A percentile compares a stretch with the other conserved stretches of the same genome.
These are phyloP conservation scores for Telfairia occidentalis DNA, from an alignment of 331 rosid species.

Conservation along the genomic window DNA sequence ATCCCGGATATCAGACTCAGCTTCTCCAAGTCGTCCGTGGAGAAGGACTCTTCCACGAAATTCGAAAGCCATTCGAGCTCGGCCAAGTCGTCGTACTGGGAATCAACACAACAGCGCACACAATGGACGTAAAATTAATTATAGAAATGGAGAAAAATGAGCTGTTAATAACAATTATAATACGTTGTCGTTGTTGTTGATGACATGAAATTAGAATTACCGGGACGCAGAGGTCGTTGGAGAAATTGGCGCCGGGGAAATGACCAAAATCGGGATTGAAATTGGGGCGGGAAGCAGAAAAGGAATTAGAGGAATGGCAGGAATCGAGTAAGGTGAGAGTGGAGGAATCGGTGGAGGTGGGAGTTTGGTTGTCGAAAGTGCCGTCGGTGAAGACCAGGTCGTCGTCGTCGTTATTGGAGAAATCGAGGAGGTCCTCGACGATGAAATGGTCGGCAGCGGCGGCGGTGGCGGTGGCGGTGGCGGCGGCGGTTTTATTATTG, in stretches of 20 bases:
- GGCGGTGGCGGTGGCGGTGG: neutral
- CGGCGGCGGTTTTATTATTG: neutral
- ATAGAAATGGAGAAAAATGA: neutral
- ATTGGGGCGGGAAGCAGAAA: constrained; percentile 29
- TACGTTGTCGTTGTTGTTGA: no score
- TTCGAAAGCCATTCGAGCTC: constrained; percentile 91
- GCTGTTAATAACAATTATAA: no score
- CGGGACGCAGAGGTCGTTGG: constrained; percentile 74
- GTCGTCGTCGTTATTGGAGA: constrained; percentile 50
- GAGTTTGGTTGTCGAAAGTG: constrained; percentile 27
- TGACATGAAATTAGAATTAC: constrained; percentile 21
- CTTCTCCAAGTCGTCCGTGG: constrained; percentile 70
- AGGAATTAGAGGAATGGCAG: constrained; percentile 43
- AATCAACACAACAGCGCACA: neutral
- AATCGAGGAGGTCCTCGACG: constrained; percentile 84
- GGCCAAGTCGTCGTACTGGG: constrained; percentile 77
- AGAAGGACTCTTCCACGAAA: constrained; percentile 80
- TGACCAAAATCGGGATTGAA: constrained; percentile 15
- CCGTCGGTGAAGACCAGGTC: constrained; percentile 24
- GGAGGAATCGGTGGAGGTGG: constrained; percentile 41
- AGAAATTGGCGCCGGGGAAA: constrained; percentile 36
- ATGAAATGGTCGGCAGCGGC: constrained; percentile 42
- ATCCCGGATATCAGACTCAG: constrained; percentile 68
- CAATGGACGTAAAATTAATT: neutral
- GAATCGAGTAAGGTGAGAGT: constrained; percentile 29